phyloP scores from a whole-genome alignment of 805 yeast genomes.

The Lipomyces mesembrius region DNA sequence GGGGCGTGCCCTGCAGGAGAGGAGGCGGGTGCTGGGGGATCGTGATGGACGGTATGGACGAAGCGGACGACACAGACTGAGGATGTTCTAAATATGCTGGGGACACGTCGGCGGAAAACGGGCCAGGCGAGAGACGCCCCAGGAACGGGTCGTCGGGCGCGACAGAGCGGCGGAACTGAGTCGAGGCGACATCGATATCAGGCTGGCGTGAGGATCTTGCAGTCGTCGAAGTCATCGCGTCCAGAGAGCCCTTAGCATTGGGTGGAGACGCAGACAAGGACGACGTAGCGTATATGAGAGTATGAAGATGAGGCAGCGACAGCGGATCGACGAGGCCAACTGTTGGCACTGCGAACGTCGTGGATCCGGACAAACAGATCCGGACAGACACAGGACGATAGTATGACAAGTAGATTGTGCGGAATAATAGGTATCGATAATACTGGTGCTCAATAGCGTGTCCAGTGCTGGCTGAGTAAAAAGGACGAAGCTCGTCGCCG shows the following conservation, averaged over 20 bases:
- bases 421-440: background rate
- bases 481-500: background rate
- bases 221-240: background rate
- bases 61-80: background rate
- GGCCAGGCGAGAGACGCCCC: constrained; percentile 2
- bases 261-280: background rate
- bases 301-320: background rate
- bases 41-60: constrained; percentile 13
- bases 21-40: constrained; percentile 25
- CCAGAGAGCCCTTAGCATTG: background rate
- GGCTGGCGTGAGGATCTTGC: background rate
- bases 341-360: background rate
- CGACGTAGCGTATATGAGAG: background rate
- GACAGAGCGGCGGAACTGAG: background rate
- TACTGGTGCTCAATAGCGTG: background rate
- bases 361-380: background rate
- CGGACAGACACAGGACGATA: background rate
- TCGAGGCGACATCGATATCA: background rate
- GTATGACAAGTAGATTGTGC: background rate
- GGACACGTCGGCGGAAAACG: background rate
- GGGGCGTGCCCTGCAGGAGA: constrained; percentile 17
- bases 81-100: constrained; percentile 3
- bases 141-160: constrained; percentile 1
- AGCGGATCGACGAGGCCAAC: background rate
- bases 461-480: background rate